Base-by-base conservation (phyloP, 2,329 filamentous ascomycete species). In the Epichloe baconii region DNA sequence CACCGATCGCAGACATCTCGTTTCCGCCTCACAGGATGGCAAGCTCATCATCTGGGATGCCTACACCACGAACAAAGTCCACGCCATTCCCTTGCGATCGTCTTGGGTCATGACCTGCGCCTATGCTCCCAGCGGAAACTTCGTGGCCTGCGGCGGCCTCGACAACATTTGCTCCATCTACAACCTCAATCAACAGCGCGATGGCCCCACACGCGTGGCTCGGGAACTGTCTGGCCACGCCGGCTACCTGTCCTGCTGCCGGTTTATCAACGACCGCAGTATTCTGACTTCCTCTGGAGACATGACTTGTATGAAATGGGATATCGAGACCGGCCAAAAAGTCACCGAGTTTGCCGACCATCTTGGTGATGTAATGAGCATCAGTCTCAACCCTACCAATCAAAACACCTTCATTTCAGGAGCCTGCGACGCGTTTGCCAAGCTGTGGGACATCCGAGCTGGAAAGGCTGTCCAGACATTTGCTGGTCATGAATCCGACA, bases 101-200 rank as follows among this genome's bases (percentile, higher is more conserved):
- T 98, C 93, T 14, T 98, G 93, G 93, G 93, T 98, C 71, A 98
- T 98, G 93, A 98, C 93, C 58, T 98, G 93, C 79, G 93, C 93
- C 65, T 98, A 98, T 69, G 91, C 93, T 55, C 93, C 93, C 12
- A 95, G 89, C 66, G 93, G 93, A 52, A 98, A 98, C 75, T 98
- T 91, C 67, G 93, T 98, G 53, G 93, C 93, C 52, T 98, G 93
- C 67, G 93, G 93, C 79, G 93, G 93, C 76, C 80, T 97, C 57
- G 93, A 98, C 73, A 98, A 98, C 72, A 97, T 98, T 66, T 97
- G 93, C 78, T 97, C 91, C 62, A 96, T 98, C 68, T 98, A 98
- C 78, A 98, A 97, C 71, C 81, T 98, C 56, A 96, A 95, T 57
- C 89, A 93, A 57, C 81, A 82, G 66, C 82, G 91, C 62, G 93